Evolutionary conservation across 331 rosid species (phyloP).

Genomic region (Pyracantha coccinea): DNA sequence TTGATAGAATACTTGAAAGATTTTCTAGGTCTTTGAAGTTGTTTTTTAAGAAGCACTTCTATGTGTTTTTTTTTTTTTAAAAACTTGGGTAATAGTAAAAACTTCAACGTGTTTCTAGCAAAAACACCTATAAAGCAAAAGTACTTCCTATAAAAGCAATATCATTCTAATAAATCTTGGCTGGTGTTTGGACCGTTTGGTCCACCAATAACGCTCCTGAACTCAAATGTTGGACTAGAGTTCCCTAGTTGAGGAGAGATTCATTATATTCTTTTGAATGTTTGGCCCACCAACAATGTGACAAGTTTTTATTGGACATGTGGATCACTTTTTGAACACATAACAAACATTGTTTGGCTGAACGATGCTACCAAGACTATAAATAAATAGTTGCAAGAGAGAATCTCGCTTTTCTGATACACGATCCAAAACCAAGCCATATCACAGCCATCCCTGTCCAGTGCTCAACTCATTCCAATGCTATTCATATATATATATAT

Average conservation of each 20-base stretch:
- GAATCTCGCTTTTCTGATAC: too few relatives aligned
- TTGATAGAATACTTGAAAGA: neutral
- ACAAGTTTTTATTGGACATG: too few relatives aligned
- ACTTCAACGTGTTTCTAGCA: neutral
- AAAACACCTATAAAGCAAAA: too few relatives aligned
- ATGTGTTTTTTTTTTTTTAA: too few relatives aligned
- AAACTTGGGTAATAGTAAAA: neutral
- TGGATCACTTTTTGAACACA: rapidly evolving
- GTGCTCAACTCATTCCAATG: neutral
- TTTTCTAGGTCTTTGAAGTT: neutral
- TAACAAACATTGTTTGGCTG: too few relatives aligned
- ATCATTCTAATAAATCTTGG: neutral
- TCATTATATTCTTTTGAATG: neutral
- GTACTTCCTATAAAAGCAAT: too few relatives aligned
- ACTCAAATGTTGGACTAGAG: neutral
- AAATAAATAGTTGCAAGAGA: neutral
- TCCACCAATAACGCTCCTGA: neutral
- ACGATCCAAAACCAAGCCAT: neutral
- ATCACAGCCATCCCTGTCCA: neutral
- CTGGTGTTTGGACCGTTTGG: neutral
- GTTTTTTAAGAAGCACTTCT: too few relatives aligned
- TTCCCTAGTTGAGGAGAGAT: neutral
- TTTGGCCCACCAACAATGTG: too few relatives aligned
- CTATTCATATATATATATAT: neutral
- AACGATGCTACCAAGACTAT: neutral